Evolutionary conservation across 345 rosid genomes (phyloP), one percentile per base, ranked within the genome.

Genomic region (Anastatica hierochuntica): DNA sequence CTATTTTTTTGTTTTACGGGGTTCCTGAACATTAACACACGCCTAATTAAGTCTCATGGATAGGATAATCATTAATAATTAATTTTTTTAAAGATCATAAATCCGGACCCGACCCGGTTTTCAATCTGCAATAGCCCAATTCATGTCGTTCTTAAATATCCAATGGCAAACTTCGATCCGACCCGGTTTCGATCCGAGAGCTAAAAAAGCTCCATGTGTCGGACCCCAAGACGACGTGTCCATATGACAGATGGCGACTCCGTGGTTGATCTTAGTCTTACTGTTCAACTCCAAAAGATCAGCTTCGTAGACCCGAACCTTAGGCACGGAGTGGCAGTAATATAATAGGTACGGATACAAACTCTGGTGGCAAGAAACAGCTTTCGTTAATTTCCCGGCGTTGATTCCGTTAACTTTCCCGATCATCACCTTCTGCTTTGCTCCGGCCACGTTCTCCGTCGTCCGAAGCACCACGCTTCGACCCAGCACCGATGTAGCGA

Each of bases 281-380:
- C 38, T 66, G 5, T 46, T 65, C 16, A 74, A 58, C 54, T 79
- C 88, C n/a, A 86, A 38, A 5, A 86, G 47, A 36, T 84, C 94
- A 33, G 83, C 84, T 58, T 84, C 78, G 63, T 84, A 87, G 5
- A 81, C 89, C 42, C 83, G 76, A 23, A 87, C 96, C 69, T 76
- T 79, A 0, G 96, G 96, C 1, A 87, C 96, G 8, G 96, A 81
- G 64, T 87, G 96, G 37, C 96, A 87, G 65, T 84, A 87, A 31
- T 83, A 84, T 29, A 83, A 66, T 39, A 87, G 47, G 13, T 84
- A 81, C 42, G 96, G 96, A 62, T 71, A 84, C 66, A 87, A 18
- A 26, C 80, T 81, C 61, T 84, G 96, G 34, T 87, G 95, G 56
- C 95, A 86, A 7, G 95, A 86, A 0, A 86, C 92, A 0, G 95